Evolutionary conservation across 306 rosid genomes (phyloP).

Genomic region (Aeschynomene evenia): DNA sequence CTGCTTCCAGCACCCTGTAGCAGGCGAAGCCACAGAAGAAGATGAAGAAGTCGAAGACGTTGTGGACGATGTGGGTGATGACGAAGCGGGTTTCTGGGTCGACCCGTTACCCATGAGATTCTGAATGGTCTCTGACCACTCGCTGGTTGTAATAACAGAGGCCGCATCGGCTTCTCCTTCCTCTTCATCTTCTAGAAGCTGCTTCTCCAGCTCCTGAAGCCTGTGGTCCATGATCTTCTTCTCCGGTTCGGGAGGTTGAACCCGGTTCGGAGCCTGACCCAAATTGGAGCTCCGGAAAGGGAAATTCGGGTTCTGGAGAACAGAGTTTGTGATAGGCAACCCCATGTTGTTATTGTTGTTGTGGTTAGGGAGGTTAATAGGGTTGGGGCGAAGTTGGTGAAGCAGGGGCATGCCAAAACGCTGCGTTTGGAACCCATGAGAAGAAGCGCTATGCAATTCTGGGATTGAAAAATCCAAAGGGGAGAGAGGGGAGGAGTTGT

Average conservation of each 20-base stretch:
- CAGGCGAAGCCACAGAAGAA: constrained; percentile 63
- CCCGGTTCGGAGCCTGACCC: constrained; percentile 35
- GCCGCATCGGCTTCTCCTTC: constrained; percentile 64
- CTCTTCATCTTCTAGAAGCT: constrained; percentile 77
- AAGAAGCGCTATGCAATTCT: constrained; percentile 15
- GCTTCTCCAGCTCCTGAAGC: constrained; percentile 76
- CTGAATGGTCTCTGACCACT: constrained; percentile 83
- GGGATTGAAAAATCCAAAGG: constrained; percentile 55
- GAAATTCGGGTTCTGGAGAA: neutral
- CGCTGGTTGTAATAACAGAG: constrained; percentile 63
- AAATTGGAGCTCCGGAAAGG: constrained; percentile 10
- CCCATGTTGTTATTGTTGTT: neutral
- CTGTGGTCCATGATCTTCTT: constrained; percentile 55
- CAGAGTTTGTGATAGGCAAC: constrained; percentile 3
- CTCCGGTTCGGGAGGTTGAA: constrained; percentile 39
- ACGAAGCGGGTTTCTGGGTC: constrained; percentile 52
- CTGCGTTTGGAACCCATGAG: constrained; percentile 24
- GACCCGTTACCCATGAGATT: constrained; percentile 40
- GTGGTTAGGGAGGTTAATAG: constrained; percentile 15
- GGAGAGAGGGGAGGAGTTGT: constrained; percentile 46
- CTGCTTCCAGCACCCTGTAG: constrained; percentile 51
- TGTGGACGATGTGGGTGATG: constrained; percentile 72
- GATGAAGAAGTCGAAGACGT: constrained; percentile 57
- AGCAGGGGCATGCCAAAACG: constrained; percentile 47
- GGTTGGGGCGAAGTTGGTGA: constrained; percentile 59